These are phyloP conservation scores for Penstemon eatonii DNA, from an alignment of 257 asterid species.

Conservation along the genomic window DNA sequence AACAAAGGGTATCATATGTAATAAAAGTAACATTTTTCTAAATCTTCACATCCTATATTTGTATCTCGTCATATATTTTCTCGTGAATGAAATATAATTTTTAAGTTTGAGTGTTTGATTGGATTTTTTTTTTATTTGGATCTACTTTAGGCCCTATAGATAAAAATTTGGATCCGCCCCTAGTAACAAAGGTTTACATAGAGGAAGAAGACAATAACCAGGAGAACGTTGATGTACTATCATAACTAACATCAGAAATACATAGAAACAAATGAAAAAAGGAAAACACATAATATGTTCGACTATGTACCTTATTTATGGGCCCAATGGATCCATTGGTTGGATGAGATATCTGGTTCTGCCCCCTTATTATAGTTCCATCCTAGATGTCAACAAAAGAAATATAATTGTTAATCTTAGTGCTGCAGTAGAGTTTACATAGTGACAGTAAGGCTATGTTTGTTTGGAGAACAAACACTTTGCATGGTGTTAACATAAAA, in stretches of 20 bases:
- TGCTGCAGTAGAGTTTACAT: not conserved
- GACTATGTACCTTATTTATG: slow-evolving; percentile 60
- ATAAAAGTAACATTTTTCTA: too few relatives aligned
- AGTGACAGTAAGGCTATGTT: slow-evolving; percentile 3
- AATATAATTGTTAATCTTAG: slow-evolving; percentile 1
- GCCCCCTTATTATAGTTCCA: slow-evolving; percentile 86
- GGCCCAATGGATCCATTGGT: slow-evolving; percentile 59
- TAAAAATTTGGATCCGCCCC: too few relatives aligned
- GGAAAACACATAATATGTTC: not conserved
- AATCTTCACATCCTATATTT: too few relatives aligned
- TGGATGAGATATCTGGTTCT: slow-evolving; percentile 92
- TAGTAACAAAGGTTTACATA: not conserved
- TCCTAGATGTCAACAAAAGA: slow-evolving; percentile 46
- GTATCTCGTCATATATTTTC: too few relatives aligned
- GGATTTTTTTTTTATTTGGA: too few relatives aligned
- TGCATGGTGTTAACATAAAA: slow-evolving; percentile 1
- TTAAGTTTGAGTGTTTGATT: too few relatives aligned
- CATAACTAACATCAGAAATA: not conserved
- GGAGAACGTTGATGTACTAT: not conserved
- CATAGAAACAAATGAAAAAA: not conserved
- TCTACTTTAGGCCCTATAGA: too few relatives aligned
- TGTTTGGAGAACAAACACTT: slow-evolving; percentile 2
- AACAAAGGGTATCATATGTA: too few relatives aligned
- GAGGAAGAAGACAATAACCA: not conserved
- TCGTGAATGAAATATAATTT: too few relatives aligned